A percentile compares a stretch with the other conserved stretches of the same genome.
These are phyloP conservation scores for Mortierella sp. DNA, from an alignment of 371 early-diverging fungal genomes.

Conservation along the genomic window DNA sequence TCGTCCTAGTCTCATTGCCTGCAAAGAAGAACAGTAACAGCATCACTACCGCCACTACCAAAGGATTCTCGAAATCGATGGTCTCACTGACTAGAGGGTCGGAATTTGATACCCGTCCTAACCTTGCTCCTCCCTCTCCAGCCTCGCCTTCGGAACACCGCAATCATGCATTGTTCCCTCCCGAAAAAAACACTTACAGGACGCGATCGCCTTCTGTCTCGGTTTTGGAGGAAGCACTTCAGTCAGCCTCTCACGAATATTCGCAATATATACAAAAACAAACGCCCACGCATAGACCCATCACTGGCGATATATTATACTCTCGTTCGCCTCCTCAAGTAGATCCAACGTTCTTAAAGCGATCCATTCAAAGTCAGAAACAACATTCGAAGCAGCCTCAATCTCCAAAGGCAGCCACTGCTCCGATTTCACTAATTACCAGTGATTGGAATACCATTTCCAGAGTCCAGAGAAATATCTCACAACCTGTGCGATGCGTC, in stretches of 20 bases:
- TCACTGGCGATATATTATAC: constrained; percentile 9
- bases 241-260: not conserved
- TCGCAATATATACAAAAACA: not conserved
- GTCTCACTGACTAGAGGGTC: constrained; percentile 21
- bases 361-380: not conserved
- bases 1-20: constrained; percentile 20
- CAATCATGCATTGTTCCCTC: not conserved
- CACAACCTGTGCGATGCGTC: constrained; percentile 8
- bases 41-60: not conserved
- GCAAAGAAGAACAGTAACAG: constrained; percentile 11
- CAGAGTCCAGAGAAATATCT: not conserved
- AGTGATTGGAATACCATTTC: constrained; percentile 7
- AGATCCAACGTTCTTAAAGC: not conserved
- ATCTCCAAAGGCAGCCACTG: constrained; percentile 1
- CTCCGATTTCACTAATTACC: constrained; percentile 4
- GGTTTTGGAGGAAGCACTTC: constrained; percentile 8
- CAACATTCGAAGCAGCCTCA: not conserved
- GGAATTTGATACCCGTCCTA: not conserved
- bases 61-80: constrained; percentile 35
- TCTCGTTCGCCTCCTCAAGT: not conserved
- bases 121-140: not conserved
- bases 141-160: not conserved
- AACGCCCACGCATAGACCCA: not conserved
- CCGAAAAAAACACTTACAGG: constrained; percentile 5
- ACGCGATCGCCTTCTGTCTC: constrained; percentile 25